Conservation (phyloP, 1,284 basidiomycete genomes). For the Pterula multifida region DNA sequence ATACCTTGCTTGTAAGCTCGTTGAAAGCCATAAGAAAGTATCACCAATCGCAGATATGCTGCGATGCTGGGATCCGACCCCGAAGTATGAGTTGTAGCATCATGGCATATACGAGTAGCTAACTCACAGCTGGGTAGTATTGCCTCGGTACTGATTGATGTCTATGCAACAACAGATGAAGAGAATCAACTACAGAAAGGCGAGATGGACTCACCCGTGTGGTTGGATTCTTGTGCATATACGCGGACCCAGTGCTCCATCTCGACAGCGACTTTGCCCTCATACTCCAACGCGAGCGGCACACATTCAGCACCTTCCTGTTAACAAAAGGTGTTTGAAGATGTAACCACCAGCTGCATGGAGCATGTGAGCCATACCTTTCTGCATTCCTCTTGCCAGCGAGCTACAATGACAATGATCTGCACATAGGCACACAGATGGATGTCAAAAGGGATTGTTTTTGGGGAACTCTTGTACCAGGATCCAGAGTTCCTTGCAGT, state of each 20-base stretch:
- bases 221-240: conserved; percentile 25
- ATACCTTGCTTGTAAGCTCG: conserved; percentile 26
- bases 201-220: conserved; percentile 20
- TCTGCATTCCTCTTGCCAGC: conserved; percentile 24
- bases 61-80: conserved; percentile 25
- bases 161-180: not conserved
- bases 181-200: not conserved
- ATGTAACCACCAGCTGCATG: conserved; percentile 3
- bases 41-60: conserved; percentile 38
- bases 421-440: conserved; percentile 43
- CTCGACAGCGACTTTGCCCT: conserved; percentile 22
- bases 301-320: conserved; percentile 22
- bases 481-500: conserved; percentile 37
- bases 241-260: conserved; percentile 24
- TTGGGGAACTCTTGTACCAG: conserved; percentile 37
- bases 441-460: conserved; percentile 37
- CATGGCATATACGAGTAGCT: not conserved
- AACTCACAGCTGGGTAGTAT: conserved; percentile 34
- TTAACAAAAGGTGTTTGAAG: conserved; percentile 3
- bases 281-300: conserved; percentile 20
- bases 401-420: conserved; percentile 33
- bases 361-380: conserved; percentile 12
- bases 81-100: conserved; percentile 4
- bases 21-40: conserved; percentile 41
- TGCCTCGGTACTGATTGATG: conserved; percentile 24